Evolutionary conservation across 495 filamentous ascomycete species (phyloP), one percentile per base, ranked within the genome.

Genomic region (Penicillium longicatenatum): DNA sequence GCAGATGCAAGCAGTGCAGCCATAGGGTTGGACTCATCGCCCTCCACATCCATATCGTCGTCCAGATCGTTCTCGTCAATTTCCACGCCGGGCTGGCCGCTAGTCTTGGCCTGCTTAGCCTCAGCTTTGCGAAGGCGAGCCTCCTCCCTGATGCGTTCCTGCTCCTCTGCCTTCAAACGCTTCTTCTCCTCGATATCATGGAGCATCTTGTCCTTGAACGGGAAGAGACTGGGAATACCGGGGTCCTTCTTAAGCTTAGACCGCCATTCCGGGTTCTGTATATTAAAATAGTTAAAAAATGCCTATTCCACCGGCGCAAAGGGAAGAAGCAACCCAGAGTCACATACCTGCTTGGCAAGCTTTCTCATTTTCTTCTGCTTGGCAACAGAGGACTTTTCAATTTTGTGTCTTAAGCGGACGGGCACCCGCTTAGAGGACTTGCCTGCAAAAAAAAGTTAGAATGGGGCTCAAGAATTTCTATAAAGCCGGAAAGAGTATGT

Each of bases 141-240:
- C 62, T 89, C 78, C 63, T 96, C 90, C 49, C 83, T 81, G 48
- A 82, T 82, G 54, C 83, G 82, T 62, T 80, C 77, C 62, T 81
- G 80, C 61, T 97, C 92, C 70, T 96, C 94, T 52, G 82, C 83
- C 77, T 92, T 97, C 70, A 83, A 66, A 31, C 86, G 79, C 73
- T 86, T 88, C 57, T 82, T 86, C 70, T 97, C 90, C 76, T 98
- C 95, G 63, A 98, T 96, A 71, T 98, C 91, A 26, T 90, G 84
- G 43, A 98, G 81, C 19, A 98, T 83, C 77, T 89, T 91, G 67
- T 97, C 95, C 77, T 98, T 98, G 83, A 93, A 96, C 12, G 94
- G 94, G 76, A 97, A 98, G 24, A 97, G 82, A 68, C 97, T 98
- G 49, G 94, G 94, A 51, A 98, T 97, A 55, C 93, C 93, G 37